These are phyloP conservation scores for Thuja plicata DNA, from an alignment of 83 land plant species.

Conservation along the genomic window DNA sequence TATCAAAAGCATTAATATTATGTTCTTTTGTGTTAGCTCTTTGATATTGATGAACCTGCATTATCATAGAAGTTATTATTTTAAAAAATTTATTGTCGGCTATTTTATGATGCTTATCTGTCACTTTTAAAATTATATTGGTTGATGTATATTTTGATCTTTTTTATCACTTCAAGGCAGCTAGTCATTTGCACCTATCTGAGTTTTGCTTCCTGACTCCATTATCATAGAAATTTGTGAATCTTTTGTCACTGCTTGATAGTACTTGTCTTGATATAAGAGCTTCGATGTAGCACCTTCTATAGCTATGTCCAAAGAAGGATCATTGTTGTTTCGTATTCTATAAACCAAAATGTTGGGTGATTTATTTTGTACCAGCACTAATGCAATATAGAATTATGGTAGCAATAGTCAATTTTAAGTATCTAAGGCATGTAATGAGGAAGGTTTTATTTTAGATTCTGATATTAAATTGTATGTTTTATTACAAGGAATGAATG, in stretches of 20 bases:
- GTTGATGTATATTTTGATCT: neutral
- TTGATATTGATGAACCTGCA: neutral
- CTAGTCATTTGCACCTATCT: neutral
- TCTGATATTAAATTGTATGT: too few species aligned
- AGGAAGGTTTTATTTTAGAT: too few species aligned
- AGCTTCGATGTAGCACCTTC: too few species aligned
- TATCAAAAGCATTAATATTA: neutral
- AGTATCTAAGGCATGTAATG: too few species aligned
- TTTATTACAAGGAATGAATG: too few species aligned
- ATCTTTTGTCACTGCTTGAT: neutral
- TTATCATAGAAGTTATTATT: neutral
- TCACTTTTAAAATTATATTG: neutral
- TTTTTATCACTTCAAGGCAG: neutral
- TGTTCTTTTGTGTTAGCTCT: neutral
- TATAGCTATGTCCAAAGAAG: neutral
- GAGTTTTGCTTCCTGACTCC: neutral
- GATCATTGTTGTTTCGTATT: neutral
- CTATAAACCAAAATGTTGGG: too few species aligned
- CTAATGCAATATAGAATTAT: too few species aligned
- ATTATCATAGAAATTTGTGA: neutral
- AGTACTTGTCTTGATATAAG: neutral
- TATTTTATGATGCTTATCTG: neutral
- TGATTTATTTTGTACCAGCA: too few species aligned
- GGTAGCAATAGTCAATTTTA: too few species aligned
- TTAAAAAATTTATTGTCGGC: neutral